A percentile compares a stretch with the other conserved stretches of the same genome.
phyloP scores from a whole-genome alignment of 176 grass and related monocot genomes.

The Tillandsia leiboldiana region DNA sequence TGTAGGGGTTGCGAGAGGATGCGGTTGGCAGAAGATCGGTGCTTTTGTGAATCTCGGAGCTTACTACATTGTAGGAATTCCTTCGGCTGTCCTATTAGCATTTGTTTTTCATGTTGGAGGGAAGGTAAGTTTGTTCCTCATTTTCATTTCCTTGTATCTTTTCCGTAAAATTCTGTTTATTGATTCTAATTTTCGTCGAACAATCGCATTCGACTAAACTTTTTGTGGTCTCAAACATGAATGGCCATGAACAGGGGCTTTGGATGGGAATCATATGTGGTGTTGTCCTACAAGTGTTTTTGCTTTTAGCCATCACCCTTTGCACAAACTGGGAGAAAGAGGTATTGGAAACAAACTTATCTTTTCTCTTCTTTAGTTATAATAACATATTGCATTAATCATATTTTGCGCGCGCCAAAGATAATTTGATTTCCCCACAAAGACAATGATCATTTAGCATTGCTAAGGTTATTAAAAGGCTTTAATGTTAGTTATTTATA shows the following conservation, averaged over 20 bases:
- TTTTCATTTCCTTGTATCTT: background rate
- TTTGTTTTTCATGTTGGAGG: conserved; percentile 49
- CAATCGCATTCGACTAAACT: background rate
- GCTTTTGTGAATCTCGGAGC: conserved; percentile 55
- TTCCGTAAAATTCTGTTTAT: background rate
- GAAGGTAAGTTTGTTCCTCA: background rate
- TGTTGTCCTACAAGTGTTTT: conserved; percentile 36
- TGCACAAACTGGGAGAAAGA: conserved; percentile 63
- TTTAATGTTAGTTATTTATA: too few relatives aligned
- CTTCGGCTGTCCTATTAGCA: conserved; percentile 29
- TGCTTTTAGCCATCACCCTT: conserved; percentile 34
- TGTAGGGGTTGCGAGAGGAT: conserved; percentile 50
- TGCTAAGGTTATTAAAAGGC: too few relatives aligned
- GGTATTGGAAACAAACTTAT: conserved; percentile 16
- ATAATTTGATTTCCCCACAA: too few relatives aligned
- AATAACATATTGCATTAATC: too few relatives aligned
- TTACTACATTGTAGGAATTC: conserved; percentile 58
- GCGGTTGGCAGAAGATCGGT: conserved; percentile 66
- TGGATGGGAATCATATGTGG: conserved; percentile 77
- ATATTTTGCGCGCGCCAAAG: too few relatives aligned
- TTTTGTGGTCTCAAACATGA: background rate
- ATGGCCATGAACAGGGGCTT: conserved; percentile 33
- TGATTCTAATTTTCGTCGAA: background rate
- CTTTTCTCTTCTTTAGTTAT: too few relatives aligned
- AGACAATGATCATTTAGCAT: too few relatives aligned